Base-by-base conservation (phyloP, 768 basidiomycete species). In the Cubamyces sp. region DNA sequence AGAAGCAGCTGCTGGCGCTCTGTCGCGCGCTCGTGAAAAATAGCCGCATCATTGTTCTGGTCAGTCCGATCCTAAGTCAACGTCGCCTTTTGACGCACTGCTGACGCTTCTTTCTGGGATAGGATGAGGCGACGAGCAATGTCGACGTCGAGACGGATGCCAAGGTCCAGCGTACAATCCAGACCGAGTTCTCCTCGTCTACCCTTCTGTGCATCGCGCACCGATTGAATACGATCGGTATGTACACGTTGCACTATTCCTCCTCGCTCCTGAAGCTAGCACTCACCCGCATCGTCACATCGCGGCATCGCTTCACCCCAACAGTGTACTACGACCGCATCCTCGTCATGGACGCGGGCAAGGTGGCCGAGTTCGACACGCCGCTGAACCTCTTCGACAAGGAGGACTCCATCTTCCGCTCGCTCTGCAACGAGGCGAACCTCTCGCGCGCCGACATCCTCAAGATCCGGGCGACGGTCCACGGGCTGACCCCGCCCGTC, bases 61-160 rank as follows among this genome's bases (percentile, higher is more conserved):
- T 85, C 28, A 52, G 81, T 49, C 41, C 3, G 3, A 9, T 9
- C 41, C 15, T 14, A 14, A 42, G 18, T 16, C 3, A 43, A 1
- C 42, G 11, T 43, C 2, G 5, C 3, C 3, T 43, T 34, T 34
- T 11, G 34, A 34, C 34, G 34, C 11, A 11, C 9, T 11, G 9
- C 9, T 34, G 34, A 34, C 9, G 19, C 42, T 89, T 45, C 7
- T 15, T 3, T 37, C 25, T 50, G 26, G 39, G 1, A 25, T 55
- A 86, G 84, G 87, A 88, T 65, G 87, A 88, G 74, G 92, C 92
- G 6, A 93, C 91, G 6, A 91, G 89, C 62, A 91, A 87, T 68
- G 91, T 93, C 56, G 91, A 93, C 70, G 89, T 94, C 68, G 87
- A 85, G 26, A 94, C 94, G 46, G 94, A 96, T 68, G 84, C 90